These are phyloP conservation scores for Cystobasidium onofrii DNA, from an alignment of 768 basidiomycete genomes.

Conservation along the genomic window DNA sequence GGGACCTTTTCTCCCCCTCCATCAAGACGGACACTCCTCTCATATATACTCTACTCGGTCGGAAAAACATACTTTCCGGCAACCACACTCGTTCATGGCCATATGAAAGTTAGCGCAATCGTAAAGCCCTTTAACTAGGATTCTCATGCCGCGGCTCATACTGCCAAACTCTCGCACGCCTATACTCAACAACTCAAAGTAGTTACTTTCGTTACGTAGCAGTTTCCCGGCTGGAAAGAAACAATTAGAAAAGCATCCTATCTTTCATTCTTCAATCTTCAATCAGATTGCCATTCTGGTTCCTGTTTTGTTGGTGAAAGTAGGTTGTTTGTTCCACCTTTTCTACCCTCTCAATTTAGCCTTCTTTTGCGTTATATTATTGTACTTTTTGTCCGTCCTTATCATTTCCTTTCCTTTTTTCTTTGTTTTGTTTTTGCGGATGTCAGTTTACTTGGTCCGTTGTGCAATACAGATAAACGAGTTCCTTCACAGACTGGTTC, in stretches of 20 bases:
- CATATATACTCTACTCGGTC: background rate
- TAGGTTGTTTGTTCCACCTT: no score
- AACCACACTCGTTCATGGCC: background rate
- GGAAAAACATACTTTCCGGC: background rate
- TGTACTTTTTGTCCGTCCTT: background rate
- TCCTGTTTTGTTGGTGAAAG: no score
- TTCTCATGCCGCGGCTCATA: no score
- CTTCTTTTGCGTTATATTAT: background rate
- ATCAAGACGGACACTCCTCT: background rate
- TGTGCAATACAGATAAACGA: background rate
- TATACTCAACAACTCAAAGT: no score
- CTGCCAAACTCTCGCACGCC: no score
- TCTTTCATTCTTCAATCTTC: background rate
- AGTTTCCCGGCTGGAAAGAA: background rate
- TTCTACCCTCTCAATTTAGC: background rate
- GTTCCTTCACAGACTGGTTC: background rate
- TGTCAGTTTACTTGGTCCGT: background rate
- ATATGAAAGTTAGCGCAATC: background rate
- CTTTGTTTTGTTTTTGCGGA: background rate
- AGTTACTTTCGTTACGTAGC: no score
- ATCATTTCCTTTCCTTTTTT: background rate
- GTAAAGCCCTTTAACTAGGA: no score
- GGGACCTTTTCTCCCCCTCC: background rate
- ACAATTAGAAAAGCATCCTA: background rate
- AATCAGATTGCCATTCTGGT: no score